Evolutionary conservation across 306 rosid species (phyloP).

Genomic region (Abrus precatorius): DNA sequence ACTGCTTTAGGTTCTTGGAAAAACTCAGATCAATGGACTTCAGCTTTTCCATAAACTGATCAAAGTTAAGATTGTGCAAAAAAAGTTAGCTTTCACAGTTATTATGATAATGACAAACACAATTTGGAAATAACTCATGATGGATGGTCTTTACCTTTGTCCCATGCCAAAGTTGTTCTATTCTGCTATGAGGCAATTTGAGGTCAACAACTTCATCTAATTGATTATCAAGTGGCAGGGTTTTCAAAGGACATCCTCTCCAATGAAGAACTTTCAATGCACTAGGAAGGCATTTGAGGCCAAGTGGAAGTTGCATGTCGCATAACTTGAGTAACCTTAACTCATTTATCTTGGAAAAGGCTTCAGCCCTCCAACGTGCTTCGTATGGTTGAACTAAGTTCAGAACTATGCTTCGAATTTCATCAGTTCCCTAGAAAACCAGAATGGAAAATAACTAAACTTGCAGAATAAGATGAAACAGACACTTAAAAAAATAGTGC

Average conservation of each 20-base stretch:
- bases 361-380: slow-evolving; percentile 40
- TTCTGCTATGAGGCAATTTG: slow-evolving; percentile 42
- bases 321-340: slow-evolving; percentile 45
- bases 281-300: slow-evolving; percentile 44
- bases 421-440: slow-evolving; percentile 50
- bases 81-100: slow-evolving; percentile 26
- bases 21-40: slow-evolving; percentile 48
- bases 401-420: slow-evolving; percentile 49
- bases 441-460: neutral
- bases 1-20: slow-evolving; percentile 14
- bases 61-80: neutral
- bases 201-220: slow-evolving; percentile 50
- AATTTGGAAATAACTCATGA: neutral
- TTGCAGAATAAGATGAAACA: slow-evolving; percentile 18
- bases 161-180: slow-evolving; percentile 53
- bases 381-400: slow-evolving; percentile 35
- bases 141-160: slow-evolving; percentile 36
- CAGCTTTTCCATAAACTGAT: slow-evolving; percentile 41
- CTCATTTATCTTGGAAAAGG: slow-evolving; percentile 47
- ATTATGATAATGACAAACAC: neutral
- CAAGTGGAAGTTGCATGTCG: slow-evolving; percentile 36
- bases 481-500: neutral
- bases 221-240: slow-evolving; percentile 34
- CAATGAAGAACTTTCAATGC: slow-evolving; percentile 46
- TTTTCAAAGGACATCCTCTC: slow-evolving; percentile 50